Evolutionary conservation across 106 monocot species (phyloP), one percentile per base, ranked within the genome.

Genomic region (Phalaenopsis equestris): DNA sequence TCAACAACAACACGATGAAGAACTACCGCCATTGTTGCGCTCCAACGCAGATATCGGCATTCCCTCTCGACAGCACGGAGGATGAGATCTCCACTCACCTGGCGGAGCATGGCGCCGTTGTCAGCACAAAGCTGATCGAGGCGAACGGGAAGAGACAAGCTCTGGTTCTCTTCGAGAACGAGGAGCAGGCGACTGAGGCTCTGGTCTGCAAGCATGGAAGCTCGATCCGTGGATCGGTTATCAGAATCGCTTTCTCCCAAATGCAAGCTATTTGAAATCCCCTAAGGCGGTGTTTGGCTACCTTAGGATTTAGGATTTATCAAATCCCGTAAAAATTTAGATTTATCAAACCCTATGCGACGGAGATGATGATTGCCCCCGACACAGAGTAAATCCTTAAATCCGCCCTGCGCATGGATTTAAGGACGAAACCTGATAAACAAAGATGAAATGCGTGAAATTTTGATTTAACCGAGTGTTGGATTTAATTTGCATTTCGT

Each of bases 201-300:
- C 86, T 95, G 14, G 95, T 89, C n/a, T 92, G 89, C 80, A 95
- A 92, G 80, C 92, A 95, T 72, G 95, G 90, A 8, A 90, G 73
- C 75, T 56, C 82, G 52, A 80, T 95, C 3, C 86, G 89, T 73
- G 56, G 90, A 18, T 89, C 81, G 16, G 58, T 85, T 43, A 90
- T 95, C 80, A 85, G 92, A 24, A 92, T 92, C 75, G 92, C 95
- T 65, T 95, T 95, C 83, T 95, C 95, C 65, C 95, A 95, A 85
- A 72, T 95, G 56, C 95, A 92, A 86, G 87, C 76, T 80, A 92
- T 95, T 72, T 94, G 75, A 75, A 61, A 7, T 21, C 21, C 61
- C 61, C 21, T 30, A 30, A 30, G 30, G 30, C 30, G 30, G 43
- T 45, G 3, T 45, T 45, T 45, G 43, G 6, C 6, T 45, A 45